Base-by-base conservation (phyloP, 2,329 filamentous ascomycete species). In the Fusarium piperis region DNA sequence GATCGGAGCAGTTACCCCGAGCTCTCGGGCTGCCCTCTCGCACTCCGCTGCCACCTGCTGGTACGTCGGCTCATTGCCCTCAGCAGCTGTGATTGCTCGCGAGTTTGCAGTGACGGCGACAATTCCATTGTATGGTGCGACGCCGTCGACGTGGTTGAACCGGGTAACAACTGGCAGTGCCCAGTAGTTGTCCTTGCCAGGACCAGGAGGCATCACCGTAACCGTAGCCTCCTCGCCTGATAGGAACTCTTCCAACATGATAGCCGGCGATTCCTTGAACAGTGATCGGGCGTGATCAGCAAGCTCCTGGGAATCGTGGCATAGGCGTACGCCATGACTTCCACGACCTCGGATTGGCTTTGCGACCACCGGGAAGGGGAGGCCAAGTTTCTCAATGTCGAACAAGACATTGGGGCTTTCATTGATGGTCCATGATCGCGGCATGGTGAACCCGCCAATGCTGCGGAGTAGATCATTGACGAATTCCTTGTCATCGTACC, bases 401-500 rank as follows among this genome's bases (percentile, higher is more conserved):
- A n/a, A n/a, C n/a, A n/a, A n/a, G n/a, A 32, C 41, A 18, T 36
- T 32, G 13, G 32, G 44, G 20, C 32, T 58, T 26, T 66, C 46
- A n/a, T 57, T 26, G 13, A 82, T 64, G 2, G 78, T 70, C 80
- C 81, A 84, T 6, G 80, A 78, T 8, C 68, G 72, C 1, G 83
- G 84, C 59, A 87, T 68, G 0, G 80, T 83, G 56, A 86, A 84
- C 0, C 67, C 65, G 0, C 79, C 80, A 2, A 77, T 51, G 3
- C 70, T 61, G 1, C 82, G 79, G 2, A 88, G 75, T 0, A 83
- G 73, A 30, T 80, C 76, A 67, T 87, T 87, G 12, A 87, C 81
- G 44, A 81, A 81, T 18, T 82, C 78, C 71, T 89, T 88, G 72
- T 87, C 85, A 64, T 88, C 85, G 71, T 84, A 87, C 5, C 78